Evolutionary conservation across 106 monocot species (phyloP).

Genomic region (Dendrobium officinale): DNA sequence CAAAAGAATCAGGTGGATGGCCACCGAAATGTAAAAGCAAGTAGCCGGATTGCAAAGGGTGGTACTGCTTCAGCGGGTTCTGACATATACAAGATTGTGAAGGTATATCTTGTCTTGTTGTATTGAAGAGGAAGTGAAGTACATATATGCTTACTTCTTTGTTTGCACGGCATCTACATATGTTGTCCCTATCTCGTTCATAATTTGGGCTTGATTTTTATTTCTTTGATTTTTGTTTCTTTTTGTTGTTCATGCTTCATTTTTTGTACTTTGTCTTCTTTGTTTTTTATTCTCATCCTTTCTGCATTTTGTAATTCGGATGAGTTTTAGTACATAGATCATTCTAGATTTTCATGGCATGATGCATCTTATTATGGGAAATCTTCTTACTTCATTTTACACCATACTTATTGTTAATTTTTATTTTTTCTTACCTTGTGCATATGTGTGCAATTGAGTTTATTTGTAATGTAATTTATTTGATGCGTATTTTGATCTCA

Average conservation of each 20-base stretch:
- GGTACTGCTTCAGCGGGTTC: constrained; percentile 68
- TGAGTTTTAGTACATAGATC: neutral
- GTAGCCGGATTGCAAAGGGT: constrained; percentile 72
- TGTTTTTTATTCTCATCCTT: too few species aligned
- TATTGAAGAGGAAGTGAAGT: neutral
- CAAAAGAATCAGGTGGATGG: constrained; percentile 38
- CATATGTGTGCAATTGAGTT: neutral
- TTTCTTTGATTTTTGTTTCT: neutral
- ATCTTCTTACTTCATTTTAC: neutral
- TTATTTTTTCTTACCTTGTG: neutral
- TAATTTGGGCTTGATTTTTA: neutral
- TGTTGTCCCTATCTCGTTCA: neutral
- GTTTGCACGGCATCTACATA: neutral
- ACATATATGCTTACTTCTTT: neutral
- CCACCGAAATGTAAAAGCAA: constrained; percentile 36
- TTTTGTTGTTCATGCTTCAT: neutral
- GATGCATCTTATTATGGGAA: neutral
- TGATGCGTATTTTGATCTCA: neutral
- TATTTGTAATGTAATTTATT: too few species aligned
- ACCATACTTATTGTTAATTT: neutral
- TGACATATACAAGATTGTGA: constrained; percentile 96
- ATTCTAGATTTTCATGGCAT: neutral
- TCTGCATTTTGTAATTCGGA: neutral
- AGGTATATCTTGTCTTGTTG: constrained; percentile 37
- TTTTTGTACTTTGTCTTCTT: neutral